These are phyloP conservation scores for Leccinum colubrinum DNA, from an alignment of 1,284 basidiomycete species.

Conservation along the genomic window DNA sequence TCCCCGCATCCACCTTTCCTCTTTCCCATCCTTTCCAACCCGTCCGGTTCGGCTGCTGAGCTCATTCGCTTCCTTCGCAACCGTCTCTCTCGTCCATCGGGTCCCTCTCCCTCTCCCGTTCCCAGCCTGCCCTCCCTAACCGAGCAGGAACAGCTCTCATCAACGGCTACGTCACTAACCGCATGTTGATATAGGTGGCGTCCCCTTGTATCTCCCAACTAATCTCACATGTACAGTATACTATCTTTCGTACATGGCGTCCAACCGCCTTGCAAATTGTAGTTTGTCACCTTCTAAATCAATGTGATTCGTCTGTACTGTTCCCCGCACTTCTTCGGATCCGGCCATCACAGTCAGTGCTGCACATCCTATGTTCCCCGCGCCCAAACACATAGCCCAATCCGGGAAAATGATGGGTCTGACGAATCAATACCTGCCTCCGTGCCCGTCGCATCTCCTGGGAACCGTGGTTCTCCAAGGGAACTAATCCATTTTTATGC, in stretches of 20 bases:
- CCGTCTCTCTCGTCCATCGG: background rate
- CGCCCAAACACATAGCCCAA: constrained; percentile 1
- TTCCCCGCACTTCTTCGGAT: constrained; percentile 8
- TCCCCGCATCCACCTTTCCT: constrained; percentile 1
- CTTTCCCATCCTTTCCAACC: background rate
- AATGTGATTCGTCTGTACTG: background rate
- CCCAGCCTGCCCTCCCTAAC: background rate
- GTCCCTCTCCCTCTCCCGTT: background rate
- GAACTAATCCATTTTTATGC: background rate
- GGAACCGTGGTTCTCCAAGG: constrained; percentile 1
- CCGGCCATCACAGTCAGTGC: background rate
- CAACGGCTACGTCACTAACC: background rate
- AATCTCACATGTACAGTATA: background rate
- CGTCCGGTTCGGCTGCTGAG: constrained; percentile 10
- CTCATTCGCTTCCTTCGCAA: constrained; percentile 3
- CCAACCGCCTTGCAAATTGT: background rate
- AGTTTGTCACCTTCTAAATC: background rate
- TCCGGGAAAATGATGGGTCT: background rate
- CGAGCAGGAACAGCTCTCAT: constrained; percentile 4
- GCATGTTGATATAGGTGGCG: background rate
- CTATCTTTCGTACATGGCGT: background rate
- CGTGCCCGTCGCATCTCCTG: constrained; percentile 8
- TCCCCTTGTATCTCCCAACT: background rate
- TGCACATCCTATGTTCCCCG: background rate
- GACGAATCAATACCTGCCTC: background rate